phyloP scores from a whole-genome alignment of 495 filamentous ascomycete species.

The Penicillium salamii region DNA sequence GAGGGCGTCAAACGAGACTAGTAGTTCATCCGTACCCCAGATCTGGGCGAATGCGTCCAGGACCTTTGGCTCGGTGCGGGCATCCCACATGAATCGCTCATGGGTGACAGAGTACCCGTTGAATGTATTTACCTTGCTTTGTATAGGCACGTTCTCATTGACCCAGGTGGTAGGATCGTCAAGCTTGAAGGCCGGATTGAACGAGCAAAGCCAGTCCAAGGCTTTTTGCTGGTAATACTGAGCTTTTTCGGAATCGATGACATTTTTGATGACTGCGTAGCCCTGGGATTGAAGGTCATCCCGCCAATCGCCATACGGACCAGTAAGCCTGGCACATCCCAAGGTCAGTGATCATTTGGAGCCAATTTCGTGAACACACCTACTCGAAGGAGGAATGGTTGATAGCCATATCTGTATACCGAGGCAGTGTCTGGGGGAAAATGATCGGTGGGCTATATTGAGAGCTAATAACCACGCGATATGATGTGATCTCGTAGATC shows the following conservation, averaged over 20 bases:
- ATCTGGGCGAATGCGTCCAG: constrained; percentile 31
- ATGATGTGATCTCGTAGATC: background rate
- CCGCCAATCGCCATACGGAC: constrained; percentile 30
- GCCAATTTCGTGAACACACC: too few relatives aligned
- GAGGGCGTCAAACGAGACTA: constrained; percentile 7
- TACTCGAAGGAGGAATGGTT: background rate
- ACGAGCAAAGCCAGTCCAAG: constrained; percentile 24
- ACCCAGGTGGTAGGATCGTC: constrained; percentile 33
- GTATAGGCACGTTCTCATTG: constrained; percentile 26
- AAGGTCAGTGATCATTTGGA: too few relatives aligned
- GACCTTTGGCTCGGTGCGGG: constrained; percentile 34
- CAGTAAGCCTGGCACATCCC: constrained; percentile 12
- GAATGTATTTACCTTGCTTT: constrained; percentile 28
- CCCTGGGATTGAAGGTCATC: constrained; percentile 32
- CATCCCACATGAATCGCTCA: constrained; percentile 49
- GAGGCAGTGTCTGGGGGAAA: too few relatives aligned
- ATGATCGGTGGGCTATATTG: too few relatives aligned
- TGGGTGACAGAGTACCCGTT: constrained; percentile 33
- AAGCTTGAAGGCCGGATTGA: constrained; percentile 22
- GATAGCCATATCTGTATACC: too few relatives aligned
- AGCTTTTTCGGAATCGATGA: constrained; percentile 19
- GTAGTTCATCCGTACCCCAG: constrained; percentile 20
- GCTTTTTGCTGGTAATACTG: constrained; percentile 26
- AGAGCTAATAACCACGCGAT: background rate
- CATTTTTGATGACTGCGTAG: constrained; percentile 28